Base-by-base conservation (phyloP, 78 protist species). In the Acrasis kona region DNA sequence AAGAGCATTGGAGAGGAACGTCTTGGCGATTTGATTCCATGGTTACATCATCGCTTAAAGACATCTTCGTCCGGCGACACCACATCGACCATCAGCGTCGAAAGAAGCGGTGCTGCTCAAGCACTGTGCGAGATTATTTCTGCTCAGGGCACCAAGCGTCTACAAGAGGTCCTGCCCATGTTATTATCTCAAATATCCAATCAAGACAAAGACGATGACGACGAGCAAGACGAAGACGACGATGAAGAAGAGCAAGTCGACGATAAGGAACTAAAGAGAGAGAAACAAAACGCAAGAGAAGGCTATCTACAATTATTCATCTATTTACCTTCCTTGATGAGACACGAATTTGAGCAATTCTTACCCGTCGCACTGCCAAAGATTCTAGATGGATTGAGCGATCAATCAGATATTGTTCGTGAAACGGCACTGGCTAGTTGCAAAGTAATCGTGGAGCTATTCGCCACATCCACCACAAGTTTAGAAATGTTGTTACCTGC, bases 341-440 rank as follows among this genome's bases (percentile, higher is more conserved):
- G 2, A 39, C 34, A 38, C 12, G 28, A 27, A 35, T 64, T 42
- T 19, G 5, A 4, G 1, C 61, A 4, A 66, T 65, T 67, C 35
- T 4, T 8, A 6, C 50, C 74, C 36, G 66, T 6, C 37, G 2
- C 36, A n/a, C 37, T 92, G 0, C 84, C 85, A 31, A 39, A 40
- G n/a, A 79, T 90, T 1, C 76, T 91, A 39, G 65, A 61, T 61
- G 93, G 94, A 31, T 73, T 92, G 3, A 71, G 92, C 5, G 98
- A 91, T 83, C 90, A 84, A 37, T 37, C 67, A 3, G 97, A 90
- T 75, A 29, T 40, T 12, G 96, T 92, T 40, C 91, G 96, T 39
- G 86, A 79, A 28, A 80, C 79, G 32, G 90, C 95, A 29, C 77
- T 87, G 65, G 28, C 67, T 39, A 93, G 95, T 10, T 95, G 96